Evolutionary conservation across 1,139 yeast genomes (phyloP).

Genomic region (Suhomyces kunorum): DNA sequence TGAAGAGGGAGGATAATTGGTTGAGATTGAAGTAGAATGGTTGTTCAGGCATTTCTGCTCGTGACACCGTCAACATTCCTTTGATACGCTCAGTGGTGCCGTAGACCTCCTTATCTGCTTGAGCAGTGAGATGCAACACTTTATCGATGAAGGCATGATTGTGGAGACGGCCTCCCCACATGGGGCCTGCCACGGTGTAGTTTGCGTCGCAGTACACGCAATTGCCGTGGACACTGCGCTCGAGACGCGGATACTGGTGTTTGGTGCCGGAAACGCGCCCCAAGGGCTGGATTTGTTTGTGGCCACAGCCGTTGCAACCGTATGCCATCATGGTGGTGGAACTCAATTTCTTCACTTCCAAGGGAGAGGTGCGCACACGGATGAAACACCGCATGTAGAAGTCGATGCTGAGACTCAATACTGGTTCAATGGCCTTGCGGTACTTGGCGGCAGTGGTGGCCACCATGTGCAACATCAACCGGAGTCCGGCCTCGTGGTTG

Average conservation of each 20-base stretch:
- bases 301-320: constrained; percentile 87
- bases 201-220: constrained; percentile 73
- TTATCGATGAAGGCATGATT: constrained; percentile 62
- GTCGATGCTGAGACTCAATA: constrained; percentile 81
- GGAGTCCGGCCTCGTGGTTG: constrained; percentile 88
- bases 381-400: constrained; percentile 88
- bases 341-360: constrained; percentile 72
- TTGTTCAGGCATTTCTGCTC: constrained; percentile 57
- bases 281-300: constrained; percentile 67
- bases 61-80: constrained; percentile 89
- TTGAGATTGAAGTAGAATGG: constrained; percentile 87
- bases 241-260: constrained; percentile 37
- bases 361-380: constrained; percentile 73
- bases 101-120: constrained; percentile 54
- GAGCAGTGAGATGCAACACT: constrained; percentile 56
- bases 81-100: constrained; percentile 81
- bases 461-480: constrained; percentile 77
- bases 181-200: constrained; percentile 88
- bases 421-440: constrained; percentile 83
- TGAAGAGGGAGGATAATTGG: constrained; percentile 69
- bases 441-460: constrained; percentile 87
- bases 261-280: constrained; percentile 55
- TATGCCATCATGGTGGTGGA: constrained; percentile 76
- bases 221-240: constrained; percentile 11
- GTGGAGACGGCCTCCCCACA: constrained; percentile 88